Evolutionary conservation across 1,139 yeast genomes (phyloP).

Genomic region (Candida neerlandica): DNA sequence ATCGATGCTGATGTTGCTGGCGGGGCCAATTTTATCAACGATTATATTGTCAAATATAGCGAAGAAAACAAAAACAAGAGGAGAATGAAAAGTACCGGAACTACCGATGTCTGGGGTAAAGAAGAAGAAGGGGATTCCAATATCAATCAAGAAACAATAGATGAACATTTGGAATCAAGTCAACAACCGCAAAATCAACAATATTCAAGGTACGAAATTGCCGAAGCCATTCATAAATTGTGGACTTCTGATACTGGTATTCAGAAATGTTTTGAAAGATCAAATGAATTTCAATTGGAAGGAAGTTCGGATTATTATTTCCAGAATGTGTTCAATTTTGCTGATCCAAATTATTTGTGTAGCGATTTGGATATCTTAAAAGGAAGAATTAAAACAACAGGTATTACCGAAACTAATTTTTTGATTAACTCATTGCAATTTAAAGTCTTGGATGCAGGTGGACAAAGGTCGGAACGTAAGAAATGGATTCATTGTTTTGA

Average conservation of each 20-base stretch:
- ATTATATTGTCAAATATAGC: constrained; percentile 64
- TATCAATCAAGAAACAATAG: constrained; percentile 18
- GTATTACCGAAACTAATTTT: constrained; percentile 87
- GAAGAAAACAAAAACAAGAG: constrained; percentile 55
- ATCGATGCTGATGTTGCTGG: constrained; percentile 73
- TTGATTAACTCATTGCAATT: constrained; percentile 66
- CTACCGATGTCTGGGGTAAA: constrained; percentile 41
- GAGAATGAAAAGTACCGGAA: constrained; percentile 57
- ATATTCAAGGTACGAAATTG: constrained; percentile 48
- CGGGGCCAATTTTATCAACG: constrained; percentile 62
- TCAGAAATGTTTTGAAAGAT: constrained; percentile 55
- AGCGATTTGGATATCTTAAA: constrained; percentile 80
- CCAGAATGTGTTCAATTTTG: constrained; percentile 64
- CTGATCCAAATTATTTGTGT: constrained; percentile 67
- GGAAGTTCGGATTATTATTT: constrained; percentile 80
- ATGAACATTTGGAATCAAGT: constrained; percentile 14
- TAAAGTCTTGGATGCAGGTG: constrained; percentile 93
- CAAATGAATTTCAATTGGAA: constrained; percentile 82
- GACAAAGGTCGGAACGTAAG: constrained; percentile 90
- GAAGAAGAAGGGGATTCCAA: constrained; percentile 16
- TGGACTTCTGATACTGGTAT: constrained; percentile 77
- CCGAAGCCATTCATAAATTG: constrained; percentile 63
- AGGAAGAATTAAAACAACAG: constrained; percentile 94
- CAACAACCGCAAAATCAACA: constrained; percentile 7
- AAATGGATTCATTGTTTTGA: constrained; percentile 98